Base-by-base conservation (phyloP, 495 filamentous ascomycete species). In the Amorphotheca resinae region DNA sequence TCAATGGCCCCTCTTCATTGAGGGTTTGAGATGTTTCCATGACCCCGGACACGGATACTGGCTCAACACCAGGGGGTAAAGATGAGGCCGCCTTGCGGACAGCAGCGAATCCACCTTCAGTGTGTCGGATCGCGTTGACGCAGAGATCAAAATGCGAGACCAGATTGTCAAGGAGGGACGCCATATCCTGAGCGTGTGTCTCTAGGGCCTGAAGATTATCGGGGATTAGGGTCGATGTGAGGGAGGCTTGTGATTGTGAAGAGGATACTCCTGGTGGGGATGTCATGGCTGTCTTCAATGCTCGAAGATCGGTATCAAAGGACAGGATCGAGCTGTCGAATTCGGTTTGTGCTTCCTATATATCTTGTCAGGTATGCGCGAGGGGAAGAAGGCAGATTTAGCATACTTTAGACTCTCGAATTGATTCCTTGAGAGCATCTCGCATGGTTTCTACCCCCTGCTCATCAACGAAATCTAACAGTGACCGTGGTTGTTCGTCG, bases 131-230 rank as follows among this genome's bases (percentile, higher is more conserved):
- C 0, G 93, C 93, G 2, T 78, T 87, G 16, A 91, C 85, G 55
- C 91, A 98, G 42, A 93, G 77, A 60, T 98, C 91, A 52, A 93
- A 96, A 62, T 98, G 93, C 11, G 69, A 68, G n/a, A 85, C 87
- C 16, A 98, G 68, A 2, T 80, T 82, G 50, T 89, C 76, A 0
- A 98, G 70, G 16, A 84, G 66, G 38, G 74, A 65, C 22, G 87
- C 91, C 82, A 94, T 91, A 48, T 79, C 79, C 49, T 80, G 77
- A 0, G 91, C 88, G 47, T 87, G 77, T 38, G 69, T 69, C 53
- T 94, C 80, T 25, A 95, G 69, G 4, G 72, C 68, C 35, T 76
- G 72, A 36, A 95, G 74, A 48, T 86, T 74, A 8, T 69, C 60
- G 14, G 80, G 73, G 38, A 91, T 71, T 1, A 75, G 70, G 1